Evolutionary conservation across 1,284 basidiomycete species (phyloP).

Genomic region (Rhodofomes roseus): DNA sequence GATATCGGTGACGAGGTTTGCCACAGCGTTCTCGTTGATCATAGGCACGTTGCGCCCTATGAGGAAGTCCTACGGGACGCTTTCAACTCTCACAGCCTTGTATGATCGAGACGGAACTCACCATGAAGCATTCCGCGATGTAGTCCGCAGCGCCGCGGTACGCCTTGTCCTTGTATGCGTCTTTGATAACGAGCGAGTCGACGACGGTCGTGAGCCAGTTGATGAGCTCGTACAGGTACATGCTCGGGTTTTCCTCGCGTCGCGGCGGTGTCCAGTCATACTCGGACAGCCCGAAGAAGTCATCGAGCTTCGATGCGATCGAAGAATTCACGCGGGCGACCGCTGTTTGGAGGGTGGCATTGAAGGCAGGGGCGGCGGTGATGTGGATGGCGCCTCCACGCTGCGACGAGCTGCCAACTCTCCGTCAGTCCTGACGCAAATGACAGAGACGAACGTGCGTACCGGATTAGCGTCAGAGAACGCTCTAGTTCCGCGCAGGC

Average conservation of each 20-base stretch:
- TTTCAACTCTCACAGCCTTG: slow-evolving; percentile 7
- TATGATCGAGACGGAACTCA: slow-evolving; percentile 28
- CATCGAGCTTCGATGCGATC: slow-evolving; percentile 92
- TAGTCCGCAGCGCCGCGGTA: slow-evolving; percentile 85
- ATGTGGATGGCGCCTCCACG: slow-evolving; percentile 79
- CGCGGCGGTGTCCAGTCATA: slow-evolving; percentile 86
- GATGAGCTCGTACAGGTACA: slow-evolving; percentile 92
- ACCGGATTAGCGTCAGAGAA: slow-evolving; percentile 83
- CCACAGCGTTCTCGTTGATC: slow-evolving; percentile 87
- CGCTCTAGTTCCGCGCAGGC: slow-evolving; percentile 85
- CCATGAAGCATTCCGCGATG: slow-evolving; percentile 86
- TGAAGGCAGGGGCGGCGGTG: slow-evolving; percentile 66
- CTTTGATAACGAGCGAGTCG: slow-evolving; percentile 86
- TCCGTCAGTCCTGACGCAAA: not conserved
- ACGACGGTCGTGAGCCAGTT: slow-evolving; percentile 97
- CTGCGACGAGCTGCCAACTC: slow-evolving; percentile 49
- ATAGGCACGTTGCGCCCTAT: slow-evolving; percentile 72
- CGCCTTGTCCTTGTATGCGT: slow-evolving; percentile 82
- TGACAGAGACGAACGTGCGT: slow-evolving; percentile 3
- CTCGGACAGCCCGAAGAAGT: slow-evolving; percentile 92
- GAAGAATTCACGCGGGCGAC: slow-evolving; percentile 78
- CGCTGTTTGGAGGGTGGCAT: slow-evolving; percentile 65
- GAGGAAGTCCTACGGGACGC: slow-evolving; percentile 62
- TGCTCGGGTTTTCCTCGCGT: slow-evolving; percentile 75
- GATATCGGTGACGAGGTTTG: slow-evolving; percentile 80